Conservation (phyloP, 2,329 filamentous ascomycete genomes). For the Aureobasidium pullulans region DNA sequence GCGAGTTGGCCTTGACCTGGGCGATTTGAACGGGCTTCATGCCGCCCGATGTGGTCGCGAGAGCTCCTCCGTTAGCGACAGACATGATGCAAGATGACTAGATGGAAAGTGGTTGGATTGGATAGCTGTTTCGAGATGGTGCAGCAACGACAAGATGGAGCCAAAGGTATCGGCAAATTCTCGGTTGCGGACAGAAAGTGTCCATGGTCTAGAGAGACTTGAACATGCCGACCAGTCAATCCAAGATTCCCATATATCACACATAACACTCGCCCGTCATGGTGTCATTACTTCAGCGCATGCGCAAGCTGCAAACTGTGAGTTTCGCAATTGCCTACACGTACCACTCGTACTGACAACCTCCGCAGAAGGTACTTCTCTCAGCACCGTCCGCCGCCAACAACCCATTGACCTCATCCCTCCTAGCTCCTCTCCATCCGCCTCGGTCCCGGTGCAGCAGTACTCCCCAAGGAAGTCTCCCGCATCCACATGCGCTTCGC, state of each 20-base stretch:
- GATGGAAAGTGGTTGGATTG: neutral
- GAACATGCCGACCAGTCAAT: neutral
- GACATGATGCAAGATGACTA: conserved; percentile 7
- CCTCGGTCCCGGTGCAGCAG: conserved; percentile 73
- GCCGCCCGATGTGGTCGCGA: conserved; percentile 19
- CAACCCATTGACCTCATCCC: conserved; percentile 19
- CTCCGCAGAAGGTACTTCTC: conserved; percentile 15
- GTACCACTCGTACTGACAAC: conserved; percentile 1
- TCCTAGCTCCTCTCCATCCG: conserved; percentile 64
- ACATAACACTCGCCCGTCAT: conserved; percentile 30
- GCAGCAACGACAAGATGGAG: neutral
- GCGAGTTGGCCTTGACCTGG: conserved; percentile 35
- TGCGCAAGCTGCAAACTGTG: conserved; percentile 68
- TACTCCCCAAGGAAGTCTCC: conserved; percentile 68
- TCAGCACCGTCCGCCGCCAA: neutral
- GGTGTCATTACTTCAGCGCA: conserved; percentile 57
- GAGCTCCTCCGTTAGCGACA: conserved; percentile 6
- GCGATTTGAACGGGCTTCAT: conserved; percentile 28
- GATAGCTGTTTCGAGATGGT: neutral
- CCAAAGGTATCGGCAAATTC: neutral
- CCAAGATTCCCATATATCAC: neutral
- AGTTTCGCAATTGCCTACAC: conserved; percentile 26
- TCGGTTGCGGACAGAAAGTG: neutral
- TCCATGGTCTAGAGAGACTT: neutral
- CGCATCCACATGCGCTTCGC: conserved; percentile 71